Evolutionary conservation across 169 alveolate species (phyloP).

Genomic region (Theileria orientalis): DNA sequence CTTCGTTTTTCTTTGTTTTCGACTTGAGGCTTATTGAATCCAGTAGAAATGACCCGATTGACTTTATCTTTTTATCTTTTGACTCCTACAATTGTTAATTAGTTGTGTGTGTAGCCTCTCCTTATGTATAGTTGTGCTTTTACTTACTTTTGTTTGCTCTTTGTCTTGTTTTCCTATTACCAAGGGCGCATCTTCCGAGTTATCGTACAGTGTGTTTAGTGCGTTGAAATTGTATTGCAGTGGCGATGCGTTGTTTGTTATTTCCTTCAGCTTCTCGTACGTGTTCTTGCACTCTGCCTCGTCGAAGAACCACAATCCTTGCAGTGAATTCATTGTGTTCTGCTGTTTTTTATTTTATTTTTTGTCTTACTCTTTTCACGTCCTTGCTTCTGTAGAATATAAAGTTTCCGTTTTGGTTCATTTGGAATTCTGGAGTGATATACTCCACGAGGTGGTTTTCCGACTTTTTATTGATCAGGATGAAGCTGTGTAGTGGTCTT

Average conservation of each 20-base stretch:
- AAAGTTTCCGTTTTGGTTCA: slow-evolving; percentile 64
- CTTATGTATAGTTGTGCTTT: no score
- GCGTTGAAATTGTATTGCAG: slow-evolving; percentile 2
- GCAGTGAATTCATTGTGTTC: slow-evolving; percentile 21
- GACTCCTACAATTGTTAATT: no score
- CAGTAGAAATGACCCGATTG: background rate
- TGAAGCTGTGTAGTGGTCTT: slow-evolving; percentile 58
- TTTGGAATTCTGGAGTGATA: slow-evolving; percentile 64
- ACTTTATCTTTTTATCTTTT: no score
- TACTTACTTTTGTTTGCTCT: no score
- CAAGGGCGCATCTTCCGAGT: no score
- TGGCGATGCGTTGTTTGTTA: slow-evolving; percentile 26
- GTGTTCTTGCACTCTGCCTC: slow-evolving; percentile 46
- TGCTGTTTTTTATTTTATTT: background rate
- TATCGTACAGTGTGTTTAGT: background rate
- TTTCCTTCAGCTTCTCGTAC: slow-evolving; percentile 19
- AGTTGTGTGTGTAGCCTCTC: no score
- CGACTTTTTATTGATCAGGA: slow-evolving; percentile 68
- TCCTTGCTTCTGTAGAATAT: slow-evolving; percentile 59
- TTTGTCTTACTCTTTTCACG: slow-evolving; percentile 31
- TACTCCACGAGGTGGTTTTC: slow-evolving; percentile 71
- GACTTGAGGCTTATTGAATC: background rate
- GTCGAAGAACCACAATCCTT: slow-evolving; percentile 59
- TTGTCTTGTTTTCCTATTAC: no score
- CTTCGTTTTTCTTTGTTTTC: background rate